A percentile compares a stretch with the other conserved stretches of the same genome.
phyloP scores from a whole-genome alignment of 192 early-diverging fungal genomes.

The Podila epigama region DNA sequence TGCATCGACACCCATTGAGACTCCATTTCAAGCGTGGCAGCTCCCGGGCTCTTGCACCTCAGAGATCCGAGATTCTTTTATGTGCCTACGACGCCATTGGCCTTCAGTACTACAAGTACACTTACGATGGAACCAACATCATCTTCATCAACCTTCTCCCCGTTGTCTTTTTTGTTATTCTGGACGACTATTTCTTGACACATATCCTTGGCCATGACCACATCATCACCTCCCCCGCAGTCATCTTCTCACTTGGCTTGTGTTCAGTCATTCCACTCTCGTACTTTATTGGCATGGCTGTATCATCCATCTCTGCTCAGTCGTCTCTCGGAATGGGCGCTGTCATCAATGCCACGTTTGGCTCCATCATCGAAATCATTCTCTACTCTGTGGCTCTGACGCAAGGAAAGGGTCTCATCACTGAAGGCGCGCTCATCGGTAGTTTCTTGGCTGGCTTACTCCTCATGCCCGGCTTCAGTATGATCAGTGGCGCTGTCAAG shows the following conservation, averaged over 20 bases:
- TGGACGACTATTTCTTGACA: constrained; percentile 82
- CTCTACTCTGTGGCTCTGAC: constrained; percentile 91
- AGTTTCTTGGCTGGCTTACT: constrained; percentile 89
- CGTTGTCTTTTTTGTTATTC: constrained; percentile 82
- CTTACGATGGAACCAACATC: constrained; percentile 95
- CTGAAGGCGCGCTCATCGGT: constrained; percentile 93
- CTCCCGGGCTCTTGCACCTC: constrained; percentile 21
- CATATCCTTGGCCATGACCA: constrained; percentile 34
- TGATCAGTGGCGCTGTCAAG: constrained; percentile 93
- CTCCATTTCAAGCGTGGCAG: constrained; percentile 76
- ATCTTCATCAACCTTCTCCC: constrained; percentile 93
- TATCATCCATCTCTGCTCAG: constrained; percentile 95
- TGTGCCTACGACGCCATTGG: constrained; percentile 91
- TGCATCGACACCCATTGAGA: constrained; percentile 80
- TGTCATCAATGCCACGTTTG: constrained; percentile 98
- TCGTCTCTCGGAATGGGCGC: constrained; percentile 93
- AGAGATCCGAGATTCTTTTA: constrained; percentile 73
- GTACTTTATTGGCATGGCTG: constrained; percentile 97
- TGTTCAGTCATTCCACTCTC: constrained; percentile 89
- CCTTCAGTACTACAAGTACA: constrained; percentile 95
- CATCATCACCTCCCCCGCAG: constrained; percentile 32
- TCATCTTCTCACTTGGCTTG: constrained; percentile 76
- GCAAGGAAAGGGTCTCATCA: constrained; percentile 84
- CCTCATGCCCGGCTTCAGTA: constrained; percentile 93
- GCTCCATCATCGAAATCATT: constrained; percentile 95